phyloP scores from a whole-genome alignment of 257 asterid genomes.

The Nemophila menziesii region DNA sequence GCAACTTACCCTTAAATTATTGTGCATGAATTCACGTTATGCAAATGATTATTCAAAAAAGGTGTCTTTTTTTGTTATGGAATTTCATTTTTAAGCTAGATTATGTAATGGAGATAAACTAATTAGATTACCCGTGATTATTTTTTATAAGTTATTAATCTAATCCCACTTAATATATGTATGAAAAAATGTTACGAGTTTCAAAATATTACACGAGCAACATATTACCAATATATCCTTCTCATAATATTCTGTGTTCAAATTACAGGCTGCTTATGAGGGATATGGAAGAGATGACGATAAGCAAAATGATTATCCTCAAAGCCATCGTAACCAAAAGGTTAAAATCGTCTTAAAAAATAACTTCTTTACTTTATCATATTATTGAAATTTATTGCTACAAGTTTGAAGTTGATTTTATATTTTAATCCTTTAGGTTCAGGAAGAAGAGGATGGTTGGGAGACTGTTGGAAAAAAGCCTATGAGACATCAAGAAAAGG shows the following conservation, averaged over 20 bases:
- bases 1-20: no score
- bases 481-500: constrained; percentile 47
- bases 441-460: constrained; percentile 65
- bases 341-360: constrained; percentile 11
- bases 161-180: not conserved
- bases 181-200: not conserved
- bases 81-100: not conserved
- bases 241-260: not conserved
- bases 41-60: no score
- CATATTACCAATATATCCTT: not conserved
- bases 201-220: not conserved
- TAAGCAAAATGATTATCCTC: constrained; percentile 10
- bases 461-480: constrained; percentile 59
- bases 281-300: constrained; percentile 14
- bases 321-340: constrained; percentile 15
- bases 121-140: not conserved
- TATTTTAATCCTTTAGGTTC: constrained; percentile 16
- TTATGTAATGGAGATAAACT: not conserved
- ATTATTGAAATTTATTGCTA: constrained; percentile 2
- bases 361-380: constrained; percentile 10
- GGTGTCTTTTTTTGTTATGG: not conserved
- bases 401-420: constrained; percentile 6
- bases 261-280: constrained; percentile 13
- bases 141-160: no score
- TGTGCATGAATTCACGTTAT: no score